Percentiles rank a stretch among this genome's conserved stretches.
phyloP scores from a whole-genome alignment of 305 asterid genomes.

The Fraxinus floribunda region DNA sequence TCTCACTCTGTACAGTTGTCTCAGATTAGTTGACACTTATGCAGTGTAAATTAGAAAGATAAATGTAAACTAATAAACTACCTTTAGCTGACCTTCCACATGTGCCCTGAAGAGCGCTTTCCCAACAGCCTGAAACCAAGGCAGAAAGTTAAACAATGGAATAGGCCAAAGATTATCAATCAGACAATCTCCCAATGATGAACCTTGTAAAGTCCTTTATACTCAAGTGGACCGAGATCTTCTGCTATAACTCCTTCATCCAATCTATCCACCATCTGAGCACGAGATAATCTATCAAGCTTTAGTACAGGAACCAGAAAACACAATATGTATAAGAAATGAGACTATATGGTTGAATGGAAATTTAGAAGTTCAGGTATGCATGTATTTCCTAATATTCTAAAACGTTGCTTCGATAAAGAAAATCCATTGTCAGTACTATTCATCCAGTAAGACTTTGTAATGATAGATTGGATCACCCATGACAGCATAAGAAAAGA shows the following conservation, averaged over 20 bases:
- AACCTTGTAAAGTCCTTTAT: conserved; percentile 93
- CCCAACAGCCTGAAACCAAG: conserved; percentile 73
- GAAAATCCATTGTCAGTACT: background rate
- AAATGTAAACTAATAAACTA: conserved; percentile 23
- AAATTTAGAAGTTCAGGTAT: conserved; percentile 8
- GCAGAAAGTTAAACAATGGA: conserved; percentile 29
- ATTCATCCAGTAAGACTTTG: background rate
- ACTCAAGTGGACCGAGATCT: conserved; percentile 73
- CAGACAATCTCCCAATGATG: conserved; percentile 21
- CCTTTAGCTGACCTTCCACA: conserved; percentile 96
- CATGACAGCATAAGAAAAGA: background rate
- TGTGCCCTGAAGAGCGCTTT: conserved; percentile 95
- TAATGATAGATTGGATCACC: background rate
- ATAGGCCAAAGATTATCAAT: conserved; percentile 20
- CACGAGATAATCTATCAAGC: conserved; percentile 16
- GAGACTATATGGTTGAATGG: conserved; percentile 15
- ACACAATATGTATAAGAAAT: conserved; percentile 2
- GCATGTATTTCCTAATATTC: background rate
- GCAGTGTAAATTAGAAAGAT: conserved; percentile 25
- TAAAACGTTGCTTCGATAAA: background rate
- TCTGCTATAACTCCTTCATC: conserved; percentile 69
- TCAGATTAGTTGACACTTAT: conserved; percentile 32
- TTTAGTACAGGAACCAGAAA: conserved; percentile 8
- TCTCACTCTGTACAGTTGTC: conserved; percentile 59
- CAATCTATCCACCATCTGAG: conserved; percentile 87